Evolutionary conservation across 2,329 filamentous ascomycete species (phyloP), one percentile per base, ranked within the genome.

Genomic region (Scorias spongiosa): DNA sequence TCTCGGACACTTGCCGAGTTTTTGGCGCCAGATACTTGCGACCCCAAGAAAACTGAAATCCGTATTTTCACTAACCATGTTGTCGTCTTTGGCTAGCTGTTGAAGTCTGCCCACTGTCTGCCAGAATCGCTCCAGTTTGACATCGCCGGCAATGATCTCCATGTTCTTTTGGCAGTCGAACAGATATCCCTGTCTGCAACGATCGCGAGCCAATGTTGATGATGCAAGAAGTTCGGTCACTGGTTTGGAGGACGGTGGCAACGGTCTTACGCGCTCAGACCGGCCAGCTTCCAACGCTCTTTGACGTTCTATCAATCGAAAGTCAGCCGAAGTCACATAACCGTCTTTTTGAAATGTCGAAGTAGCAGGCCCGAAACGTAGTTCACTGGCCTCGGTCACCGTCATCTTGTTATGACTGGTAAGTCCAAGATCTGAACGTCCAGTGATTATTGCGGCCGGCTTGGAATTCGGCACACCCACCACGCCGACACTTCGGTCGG

Each of bases 91-190:
- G 2, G 80, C 76, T 28, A 78, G 76, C 20, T 72, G 68, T 51
- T 84, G 77, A 50, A 70, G 63, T n/a, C 81, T 76, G 46, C 74
- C 70, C 40, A 88, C 69, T 70, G 83, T 84, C 40, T 77, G 74
- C 85, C 85, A 93, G n/a, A 84, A 66, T 44, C 83, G 80, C 45
- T 78, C 72, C n/a, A 89, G 66, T 75, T 82, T 84, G 28, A 74
- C 75, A 54, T 88, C 80, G 47, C 85, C 81, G 5, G 71, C 67
- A 1, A 83, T 71, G n/a, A 88, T 72, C 5, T 70, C 63, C 48
- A 74, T 72, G 54, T 91, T 91, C 40, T 67, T 72, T 12, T 64
- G 62, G 46, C 76, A 78, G 53, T 87, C 67, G 40, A 79, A 67
- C 6, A 66, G 60, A 48, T 72, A 72, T 12, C 69, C 77, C 54